Evolutionary conservation across 192 early-diverging fungal genomes (phyloP).

Genomic region (Podila minutissima): DNA sequence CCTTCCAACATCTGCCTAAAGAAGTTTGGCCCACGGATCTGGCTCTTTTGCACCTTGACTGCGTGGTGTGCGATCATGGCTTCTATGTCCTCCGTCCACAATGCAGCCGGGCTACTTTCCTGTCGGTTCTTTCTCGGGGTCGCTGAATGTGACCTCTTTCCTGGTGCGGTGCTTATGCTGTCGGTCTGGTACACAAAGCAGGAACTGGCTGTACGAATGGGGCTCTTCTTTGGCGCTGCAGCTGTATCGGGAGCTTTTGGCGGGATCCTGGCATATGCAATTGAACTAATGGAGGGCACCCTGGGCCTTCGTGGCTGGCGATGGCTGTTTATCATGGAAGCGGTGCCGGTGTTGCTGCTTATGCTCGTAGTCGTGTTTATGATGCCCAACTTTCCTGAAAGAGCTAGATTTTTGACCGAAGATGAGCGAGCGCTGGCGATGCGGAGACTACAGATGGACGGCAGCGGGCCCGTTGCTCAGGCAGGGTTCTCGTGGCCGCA

Average conservation of each 20-base stretch:
- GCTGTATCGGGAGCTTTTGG: conserved; percentile 67
- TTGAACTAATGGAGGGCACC: conserved; percentile 62
- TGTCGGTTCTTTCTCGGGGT: conserved; percentile 62
- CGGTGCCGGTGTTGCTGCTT: conserved; percentile 39
- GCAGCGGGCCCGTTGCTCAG: conserved; percentile 16
- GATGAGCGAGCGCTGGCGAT: conserved; percentile 36
- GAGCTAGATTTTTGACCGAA: conserved; percentile 42
- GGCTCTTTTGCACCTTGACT: background rate
- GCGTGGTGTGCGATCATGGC: background rate
- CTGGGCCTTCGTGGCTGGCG: conserved; percentile 58
- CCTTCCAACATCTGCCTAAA: conserved; percentile 64
- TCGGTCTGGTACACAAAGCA: conserved; percentile 59
- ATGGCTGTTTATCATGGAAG: conserved; percentile 68
- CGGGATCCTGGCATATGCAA: conserved; percentile 69
- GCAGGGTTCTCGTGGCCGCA: conserved; percentile 49
- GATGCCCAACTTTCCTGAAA: conserved; percentile 56
- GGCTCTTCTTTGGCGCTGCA: conserved; percentile 58
- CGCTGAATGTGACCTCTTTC: conserved; percentile 59
- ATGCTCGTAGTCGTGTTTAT: conserved; percentile 34
- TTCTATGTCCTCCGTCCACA: background rate
- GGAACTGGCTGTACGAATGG: conserved; percentile 57
- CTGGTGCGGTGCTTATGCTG: conserved; percentile 17
- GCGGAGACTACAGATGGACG: conserved; percentile 37
- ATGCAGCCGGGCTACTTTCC: conserved; percentile 40
- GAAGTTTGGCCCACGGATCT: background rate